Evolutionary conservation across 163 green algal genomes (phyloP).

Genomic region (Prototheca wickerhamii): DNA sequence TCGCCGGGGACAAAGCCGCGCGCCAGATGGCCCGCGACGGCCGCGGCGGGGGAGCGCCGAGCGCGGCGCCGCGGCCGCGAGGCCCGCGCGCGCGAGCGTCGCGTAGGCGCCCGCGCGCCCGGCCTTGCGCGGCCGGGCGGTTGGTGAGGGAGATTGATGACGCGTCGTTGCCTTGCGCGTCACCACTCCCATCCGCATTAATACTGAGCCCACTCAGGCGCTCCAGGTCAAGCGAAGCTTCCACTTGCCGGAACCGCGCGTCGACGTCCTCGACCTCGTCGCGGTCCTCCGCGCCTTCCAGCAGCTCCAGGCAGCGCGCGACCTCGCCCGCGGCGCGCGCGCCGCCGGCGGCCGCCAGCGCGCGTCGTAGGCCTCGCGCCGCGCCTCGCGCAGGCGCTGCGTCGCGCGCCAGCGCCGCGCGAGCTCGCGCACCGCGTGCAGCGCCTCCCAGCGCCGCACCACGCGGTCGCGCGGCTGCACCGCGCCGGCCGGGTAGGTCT

Average conservation of each 20-base stretch:
- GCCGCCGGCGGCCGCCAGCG: slow-evolving; percentile 11
- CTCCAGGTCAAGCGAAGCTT: no score
- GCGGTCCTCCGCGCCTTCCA: slow-evolving; percentile 26
- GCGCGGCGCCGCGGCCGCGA: slow-evolving; percentile 24
- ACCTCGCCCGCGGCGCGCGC: slow-evolving; percentile 8
- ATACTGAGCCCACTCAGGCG: neutral
- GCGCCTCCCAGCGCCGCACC: slow-evolving; percentile 58
- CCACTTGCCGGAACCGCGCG: neutral
- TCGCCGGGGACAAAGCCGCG: neutral
- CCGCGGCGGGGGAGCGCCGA: slow-evolving; percentile 38
- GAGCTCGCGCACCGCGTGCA: slow-evolving; percentile 58
- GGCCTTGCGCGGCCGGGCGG: slow-evolving; percentile 1
- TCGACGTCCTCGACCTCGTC: slow-evolving; percentile 20
- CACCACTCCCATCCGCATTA: no score
- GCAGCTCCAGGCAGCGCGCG: slow-evolving; percentile 10
- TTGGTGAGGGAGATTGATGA: neutral
- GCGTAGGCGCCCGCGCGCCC: neutral
- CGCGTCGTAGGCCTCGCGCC: slow-evolving; percentile 27
- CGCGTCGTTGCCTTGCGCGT: no score
- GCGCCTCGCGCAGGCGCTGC: slow-evolving; percentile 28
- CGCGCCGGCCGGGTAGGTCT: slow-evolving; percentile 13
- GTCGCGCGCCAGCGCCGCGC: slow-evolving; percentile 41
- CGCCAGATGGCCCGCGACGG: slow-evolving; percentile 55
- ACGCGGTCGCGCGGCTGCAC: slow-evolving; percentile 43
- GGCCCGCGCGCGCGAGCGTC: slow-evolving; percentile 16